Conservation (phyloP, 192 early-diverging fungal genomes). For the Entomortierella parvispora region DNA sequence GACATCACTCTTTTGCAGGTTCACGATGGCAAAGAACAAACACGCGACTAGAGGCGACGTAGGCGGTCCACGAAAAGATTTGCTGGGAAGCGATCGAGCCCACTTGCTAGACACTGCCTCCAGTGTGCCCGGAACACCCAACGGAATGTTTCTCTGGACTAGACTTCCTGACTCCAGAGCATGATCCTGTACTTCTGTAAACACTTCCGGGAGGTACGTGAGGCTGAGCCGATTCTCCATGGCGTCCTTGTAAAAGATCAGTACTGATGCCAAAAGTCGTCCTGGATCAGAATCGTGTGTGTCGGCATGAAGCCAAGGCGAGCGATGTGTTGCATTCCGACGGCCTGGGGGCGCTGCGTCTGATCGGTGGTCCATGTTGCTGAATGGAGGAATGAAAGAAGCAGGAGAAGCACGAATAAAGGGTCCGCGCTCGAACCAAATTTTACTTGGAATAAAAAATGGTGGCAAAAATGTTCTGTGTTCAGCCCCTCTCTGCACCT, state of each 20-base stretch:
- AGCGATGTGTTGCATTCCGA: not conserved
- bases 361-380: constrained; percentile 1
- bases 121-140: not conserved
- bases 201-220: not conserved
- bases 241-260: constrained; percentile 27
- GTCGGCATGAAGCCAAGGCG: not conserved
- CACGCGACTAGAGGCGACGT: not conserved
- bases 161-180: not conserved
- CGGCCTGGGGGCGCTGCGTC: not conserved
- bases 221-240: not conserved
- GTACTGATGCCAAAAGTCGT: constrained; percentile 20
- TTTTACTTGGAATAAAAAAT: too few relatives aligned
- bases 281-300: not conserved
- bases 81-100: not conserved
- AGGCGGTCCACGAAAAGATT: not conserved
- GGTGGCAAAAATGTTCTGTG: not conserved
- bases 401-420: too few relatives aligned
- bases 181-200: not conserved
- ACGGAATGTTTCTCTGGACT: not conserved
- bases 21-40: constrained; percentile 21
- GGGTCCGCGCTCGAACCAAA: too few relatives aligned
- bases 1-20: constrained; percentile 1
- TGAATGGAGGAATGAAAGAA: too few relatives aligned
- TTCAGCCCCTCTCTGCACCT: not conserved
- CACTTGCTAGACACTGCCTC: not conserved